A percentile compares a stretch with the other conserved stretches of the same genome.
Evolutionary conservation across 2,329 filamentous ascomycete species (phyloP).

Genomic region (Cladosporium halotolerans): DNA sequence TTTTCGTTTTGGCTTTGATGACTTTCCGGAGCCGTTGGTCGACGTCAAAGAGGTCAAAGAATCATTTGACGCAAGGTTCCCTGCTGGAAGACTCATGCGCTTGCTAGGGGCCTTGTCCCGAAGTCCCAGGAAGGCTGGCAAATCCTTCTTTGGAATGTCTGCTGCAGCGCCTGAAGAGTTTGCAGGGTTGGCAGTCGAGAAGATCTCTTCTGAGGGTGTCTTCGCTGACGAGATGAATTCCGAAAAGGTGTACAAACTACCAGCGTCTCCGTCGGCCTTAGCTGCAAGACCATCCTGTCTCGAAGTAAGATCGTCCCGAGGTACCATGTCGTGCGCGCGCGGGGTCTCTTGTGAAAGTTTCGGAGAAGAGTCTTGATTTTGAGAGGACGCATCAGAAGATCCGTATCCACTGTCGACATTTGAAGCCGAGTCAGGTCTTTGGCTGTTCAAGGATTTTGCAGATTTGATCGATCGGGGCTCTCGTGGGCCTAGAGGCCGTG

Average conservation of each 20-base stretch:
- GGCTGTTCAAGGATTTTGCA: background rate
- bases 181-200: background rate
- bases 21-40: constrained; percentile 8
- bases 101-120: background rate
- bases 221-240: constrained; percentile 12
- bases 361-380: background rate
- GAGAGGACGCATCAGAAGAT: constrained; percentile 20
- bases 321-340: background rate
- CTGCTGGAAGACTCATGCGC: constrained; percentile 10
- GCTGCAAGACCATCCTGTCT: background rate
- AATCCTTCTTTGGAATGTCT: background rate
- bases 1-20: constrained; percentile 21
- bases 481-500: background rate
- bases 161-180: too few relatives aligned
- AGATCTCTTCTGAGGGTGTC: background rate
- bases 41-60: constrained; percentile 9
- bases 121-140: background rate
- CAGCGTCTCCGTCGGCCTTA: background rate
- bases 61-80: constrained; percentile 4
- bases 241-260: constrained; percentile 20
- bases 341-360: background rate
- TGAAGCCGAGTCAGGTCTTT: background rate
- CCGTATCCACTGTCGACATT: constrained; percentile 30
- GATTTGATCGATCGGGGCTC: background rate
- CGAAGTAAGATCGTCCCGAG: background rate